Conservation (phyloP, 257 asterid species). For the Haberlea rhodopensis region DNA sequence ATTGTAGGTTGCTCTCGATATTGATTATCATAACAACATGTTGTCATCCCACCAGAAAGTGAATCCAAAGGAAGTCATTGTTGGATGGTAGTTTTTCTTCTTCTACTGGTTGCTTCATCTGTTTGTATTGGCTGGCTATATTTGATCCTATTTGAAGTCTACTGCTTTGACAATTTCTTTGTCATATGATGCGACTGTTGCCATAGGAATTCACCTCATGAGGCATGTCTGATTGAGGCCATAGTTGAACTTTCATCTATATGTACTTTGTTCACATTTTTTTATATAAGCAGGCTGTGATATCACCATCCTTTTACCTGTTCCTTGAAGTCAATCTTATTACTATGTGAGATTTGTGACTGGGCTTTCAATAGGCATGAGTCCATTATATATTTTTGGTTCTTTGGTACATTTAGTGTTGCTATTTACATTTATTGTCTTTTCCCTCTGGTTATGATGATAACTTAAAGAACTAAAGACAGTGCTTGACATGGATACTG, state of each 20-base stretch:
- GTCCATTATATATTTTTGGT: too few relatives aligned
- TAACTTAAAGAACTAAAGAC: not conserved
- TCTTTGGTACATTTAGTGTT: not conserved
- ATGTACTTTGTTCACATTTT: not conserved
- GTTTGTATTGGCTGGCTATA: not conserved
- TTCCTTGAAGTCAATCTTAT: not conserved
- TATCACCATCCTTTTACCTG: not conserved
- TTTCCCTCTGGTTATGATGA: not conserved
- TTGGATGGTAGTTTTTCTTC: constrained; percentile 71
- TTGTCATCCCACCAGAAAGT: constrained; percentile 86
- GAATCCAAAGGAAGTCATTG: constrained; percentile 92
- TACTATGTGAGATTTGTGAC: too few relatives aligned
- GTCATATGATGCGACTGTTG: not conserved
- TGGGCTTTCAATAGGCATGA: too few relatives aligned
- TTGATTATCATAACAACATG: constrained; percentile 94
- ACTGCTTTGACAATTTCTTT: constrained; percentile 3
- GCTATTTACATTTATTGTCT: not conserved
- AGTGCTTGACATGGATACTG: not conserved
- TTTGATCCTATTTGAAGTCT: constrained; percentile 1
- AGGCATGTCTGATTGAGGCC: constrained; percentile 6
- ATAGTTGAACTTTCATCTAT: not conserved
- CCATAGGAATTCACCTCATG: not conserved
- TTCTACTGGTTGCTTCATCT: not conserved
- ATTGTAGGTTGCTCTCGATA: constrained; percentile 86
- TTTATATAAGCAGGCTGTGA: not conserved